phyloP scores from a whole-genome alignment of 202 grass and related monocot genomes.

The Saccharum hybrid region DNA sequence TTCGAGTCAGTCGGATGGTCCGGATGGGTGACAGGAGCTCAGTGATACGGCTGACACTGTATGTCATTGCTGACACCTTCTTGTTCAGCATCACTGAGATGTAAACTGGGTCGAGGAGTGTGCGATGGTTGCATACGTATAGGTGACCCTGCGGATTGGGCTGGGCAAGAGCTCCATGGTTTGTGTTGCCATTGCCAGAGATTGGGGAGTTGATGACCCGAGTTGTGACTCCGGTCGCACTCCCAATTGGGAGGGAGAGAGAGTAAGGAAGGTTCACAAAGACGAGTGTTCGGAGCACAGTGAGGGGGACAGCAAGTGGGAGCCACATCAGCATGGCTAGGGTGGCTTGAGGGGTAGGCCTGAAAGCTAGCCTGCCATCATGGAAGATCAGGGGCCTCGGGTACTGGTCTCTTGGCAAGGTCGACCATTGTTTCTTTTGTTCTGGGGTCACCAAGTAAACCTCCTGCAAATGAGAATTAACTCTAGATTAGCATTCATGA shows the following conservation, averaged over 20 bases:
- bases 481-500: conserved; percentile 1
- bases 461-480: conserved; percentile 48
- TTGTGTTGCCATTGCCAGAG: not conserved
- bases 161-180: not conserved
- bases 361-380: conserved; percentile 78
- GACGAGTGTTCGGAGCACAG: conserved; percentile 60
- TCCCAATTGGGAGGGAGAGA: conserved; percentile 48
- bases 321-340: conserved; percentile 83
- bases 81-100: conserved; percentile 65
- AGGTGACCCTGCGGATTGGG: conserved; percentile 32
- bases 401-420: conserved; percentile 58
- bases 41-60: conserved; percentile 67
- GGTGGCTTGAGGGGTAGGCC: conserved; percentile 61
- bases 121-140: conserved; percentile 91
- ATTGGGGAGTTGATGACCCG: conserved; percentile 45
- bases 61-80: conserved; percentile 62
- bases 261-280: conserved; percentile 61
- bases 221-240: conserved; percentile 54
- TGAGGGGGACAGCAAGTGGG: conserved; percentile 60
- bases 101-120: conserved; percentile 84
- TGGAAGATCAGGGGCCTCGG: conserved; percentile 73
- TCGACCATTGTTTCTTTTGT: conserved; percentile 67
- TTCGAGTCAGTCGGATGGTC: conserved; percentile 58
- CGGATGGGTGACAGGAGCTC: conserved; percentile 77
- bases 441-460: conserved; percentile 53